Evolutionary conservation across 2,329 filamentous ascomycete species (phyloP), one percentile per base, ranked within the genome.

Genomic region (Epichloe coenophiala): DNA sequence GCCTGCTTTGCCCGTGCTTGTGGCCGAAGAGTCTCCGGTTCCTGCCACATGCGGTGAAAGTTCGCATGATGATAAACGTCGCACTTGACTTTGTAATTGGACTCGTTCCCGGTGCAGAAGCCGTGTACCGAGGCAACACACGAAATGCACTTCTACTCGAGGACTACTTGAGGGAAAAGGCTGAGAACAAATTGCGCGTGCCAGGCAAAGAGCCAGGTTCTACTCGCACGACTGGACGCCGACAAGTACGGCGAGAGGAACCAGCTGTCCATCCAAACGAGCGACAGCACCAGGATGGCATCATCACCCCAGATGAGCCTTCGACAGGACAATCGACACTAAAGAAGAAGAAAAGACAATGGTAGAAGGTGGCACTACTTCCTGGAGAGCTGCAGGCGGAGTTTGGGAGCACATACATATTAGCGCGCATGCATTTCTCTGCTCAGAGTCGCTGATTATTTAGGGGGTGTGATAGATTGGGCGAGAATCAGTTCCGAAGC

Each of bases 31-130:
- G 4, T 19, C 35, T 21, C 13, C 33, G 5, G 51, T 21, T 39
- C 52, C 57, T 4, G 4, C 83, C 84, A 1, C 56, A 65, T 4
- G 61, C 65, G 9, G 67, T 91, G 47, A 73, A 78, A 51, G 65
- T 76, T 31, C 76, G 76, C 61, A 97, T 98, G 93, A 65, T 89
- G 56, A 67, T 89, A 61, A 94, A 95, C 67, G 78, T 96, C 51
- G 60, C 76, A 3, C 53, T 90, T 40, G 87, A 94, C 62, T 87
- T 93, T 58, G 63, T 76, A 38, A 71, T 90, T 36, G 88, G 87
- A 5, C 68, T 93, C 3, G 71, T 91, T 1, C 87, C 87, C 0
- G 53, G 91, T 2, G 77, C 75, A 39, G 87, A 93, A 60, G 84
- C 84, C 5, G 65, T 80, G 3, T 84, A 84, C 68, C 82, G 85